These are phyloP conservation scores for Sclerotinia borealis DNA, from an alignment of 2,329 filamentous ascomycete genomes.

Conservation along the genomic window DNA sequence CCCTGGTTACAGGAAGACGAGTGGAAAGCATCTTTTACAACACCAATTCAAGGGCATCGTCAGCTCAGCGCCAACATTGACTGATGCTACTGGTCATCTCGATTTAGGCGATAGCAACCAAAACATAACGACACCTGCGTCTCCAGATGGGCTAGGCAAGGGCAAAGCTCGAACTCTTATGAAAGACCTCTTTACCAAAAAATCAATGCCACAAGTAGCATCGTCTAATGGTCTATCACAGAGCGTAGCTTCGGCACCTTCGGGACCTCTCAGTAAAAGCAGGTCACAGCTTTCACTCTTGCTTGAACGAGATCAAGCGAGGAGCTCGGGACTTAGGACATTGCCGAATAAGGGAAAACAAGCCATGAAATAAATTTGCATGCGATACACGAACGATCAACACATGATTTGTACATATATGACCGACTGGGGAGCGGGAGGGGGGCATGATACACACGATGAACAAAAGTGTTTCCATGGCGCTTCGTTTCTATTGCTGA, in stretches of 20 bases:
- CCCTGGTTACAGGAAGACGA: constrained; percentile 7
- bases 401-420: constrained; percentile 9
- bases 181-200: constrained; percentile 27
- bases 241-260: constrained; percentile 16
- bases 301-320: constrained; percentile 46
- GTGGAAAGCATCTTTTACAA: constrained; percentile 16
- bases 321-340: constrained; percentile 27
- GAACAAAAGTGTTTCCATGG: constrained; percentile 9
- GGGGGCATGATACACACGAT: constrained; percentile 1
- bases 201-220: constrained; percentile 16
- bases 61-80: constrained; percentile 26
- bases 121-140: background rate
- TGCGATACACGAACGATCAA: background rate
- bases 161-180: constrained; percentile 23
- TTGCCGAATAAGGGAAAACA: constrained; percentile 3
- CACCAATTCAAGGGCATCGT: constrained; percentile 22
- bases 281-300: constrained; percentile 55
- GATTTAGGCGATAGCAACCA: constrained; percentile 15
- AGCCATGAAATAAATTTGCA: constrained; percentile 1
- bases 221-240: constrained; percentile 8
- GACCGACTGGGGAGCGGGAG: background rate
- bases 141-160: constrained; percentile 1
- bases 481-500: constrained; percentile 1
- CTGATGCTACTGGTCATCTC: constrained; percentile 24
- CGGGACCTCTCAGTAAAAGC: constrained; percentile 46